Percentiles rank a stretch among this genome's conserved stretches.
These are phyloP conservation scores for Colletotrichum incanum DNA, from an alignment of 2,329 filamentous ascomycete genomes.

Conservation along the genomic window DNA sequence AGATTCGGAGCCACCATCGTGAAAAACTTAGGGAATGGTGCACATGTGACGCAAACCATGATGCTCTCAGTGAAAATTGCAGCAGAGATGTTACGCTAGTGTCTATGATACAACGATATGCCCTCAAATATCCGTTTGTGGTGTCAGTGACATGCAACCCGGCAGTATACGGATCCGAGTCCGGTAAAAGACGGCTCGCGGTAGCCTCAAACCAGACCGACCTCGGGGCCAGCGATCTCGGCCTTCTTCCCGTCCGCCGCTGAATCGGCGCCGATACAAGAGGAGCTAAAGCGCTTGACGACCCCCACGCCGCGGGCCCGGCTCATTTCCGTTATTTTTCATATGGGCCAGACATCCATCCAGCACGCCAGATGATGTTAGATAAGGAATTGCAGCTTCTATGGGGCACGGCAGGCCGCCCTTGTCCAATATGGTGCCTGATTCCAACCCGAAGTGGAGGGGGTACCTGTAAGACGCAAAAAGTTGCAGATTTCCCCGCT, in stretches of 20 bases:
- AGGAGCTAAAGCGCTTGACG: neutral
- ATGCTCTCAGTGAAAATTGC: neutral
- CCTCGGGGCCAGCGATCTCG: constrained; percentile 30
- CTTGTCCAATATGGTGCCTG: constrained; percentile 41
- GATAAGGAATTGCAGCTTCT: constrained; percentile 25
- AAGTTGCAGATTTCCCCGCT: constrained; percentile 35
- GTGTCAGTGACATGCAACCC: neutral
- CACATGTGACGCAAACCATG: neutral
- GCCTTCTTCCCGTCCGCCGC: constrained; percentile 26
- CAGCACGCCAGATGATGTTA: neutral
- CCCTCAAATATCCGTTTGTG: no score
- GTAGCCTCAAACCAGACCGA: constrained; percentile 29
- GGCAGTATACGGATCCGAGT: constrained; percentile 29
- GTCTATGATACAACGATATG: no score
- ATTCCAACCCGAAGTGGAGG: constrained; percentile 40
- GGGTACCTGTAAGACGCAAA: constrained; percentile 26
- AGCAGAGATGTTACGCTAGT: neutral
- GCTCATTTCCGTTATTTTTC: constrained; percentile 9
- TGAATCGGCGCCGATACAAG: constrained; percentile 11
- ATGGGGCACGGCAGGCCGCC: constrained; percentile 21
- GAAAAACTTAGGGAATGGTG: neutral
- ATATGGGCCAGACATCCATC: constrained; percentile 1
- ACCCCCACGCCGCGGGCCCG: constrained; percentile 32
- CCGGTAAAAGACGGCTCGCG: constrained; percentile 10
- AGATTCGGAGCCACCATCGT: neutral